These are phyloP conservation scores for Pseudocercospora fijiensis DNA, from an alignment of 2,329 filamentous ascomycete genomes.

Conservation along the genomic window DNA sequence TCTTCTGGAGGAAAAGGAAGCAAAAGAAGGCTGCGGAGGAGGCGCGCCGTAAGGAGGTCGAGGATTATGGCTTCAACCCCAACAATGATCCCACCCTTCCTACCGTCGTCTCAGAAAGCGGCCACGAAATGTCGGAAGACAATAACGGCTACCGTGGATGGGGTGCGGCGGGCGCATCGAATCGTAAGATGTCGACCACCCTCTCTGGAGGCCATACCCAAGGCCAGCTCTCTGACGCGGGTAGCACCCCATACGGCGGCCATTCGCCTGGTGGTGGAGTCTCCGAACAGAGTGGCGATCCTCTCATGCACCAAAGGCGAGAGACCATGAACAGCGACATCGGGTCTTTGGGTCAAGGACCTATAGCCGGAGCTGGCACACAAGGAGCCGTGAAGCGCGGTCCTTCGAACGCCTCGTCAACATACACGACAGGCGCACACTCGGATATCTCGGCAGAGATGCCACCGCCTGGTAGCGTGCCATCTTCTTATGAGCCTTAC, in stretches of 20 bases:
- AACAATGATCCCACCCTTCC: constrained; percentile 85
- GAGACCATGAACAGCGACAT: constrained; percentile 65
- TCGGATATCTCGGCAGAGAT: constrained; percentile 62
- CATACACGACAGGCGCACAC: constrained; percentile 78
- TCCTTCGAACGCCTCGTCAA: constrained; percentile 92
- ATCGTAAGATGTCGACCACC: constrained; percentile 82
- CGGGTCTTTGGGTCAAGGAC: constrained; percentile 67
- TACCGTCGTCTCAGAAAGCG: constrained; percentile 53
- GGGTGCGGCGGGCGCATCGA: constrained; percentile 63
- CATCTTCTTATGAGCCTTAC: constrained; percentile 37
- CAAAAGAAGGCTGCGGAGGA: constrained; percentile 81
- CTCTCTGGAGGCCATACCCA: constrained; percentile 67
- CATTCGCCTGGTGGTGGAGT: constrained; percentile 57
- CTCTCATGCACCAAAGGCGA: constrained; percentile 51
- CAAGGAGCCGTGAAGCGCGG: constrained; percentile 73
- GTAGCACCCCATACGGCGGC: constrained; percentile 45
- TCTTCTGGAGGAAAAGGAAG: constrained; percentile 87
- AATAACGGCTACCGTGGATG: constrained; percentile 86
- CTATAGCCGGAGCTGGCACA: constrained; percentile 61
- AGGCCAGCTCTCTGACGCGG: constrained; percentile 64
- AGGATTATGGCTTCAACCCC: constrained; percentile 97
- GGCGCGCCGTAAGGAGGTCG: constrained; percentile 88
- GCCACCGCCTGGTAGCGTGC: constrained; percentile 25
- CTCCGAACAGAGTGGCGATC: constrained; percentile 58
- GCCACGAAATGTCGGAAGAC: constrained; percentile 74